Evolutionary conservation across 2,329 filamentous ascomycete species (phyloP), one percentile per base, ranked within the genome.

Genomic region (Aspergillus novofumigatus): DNA sequence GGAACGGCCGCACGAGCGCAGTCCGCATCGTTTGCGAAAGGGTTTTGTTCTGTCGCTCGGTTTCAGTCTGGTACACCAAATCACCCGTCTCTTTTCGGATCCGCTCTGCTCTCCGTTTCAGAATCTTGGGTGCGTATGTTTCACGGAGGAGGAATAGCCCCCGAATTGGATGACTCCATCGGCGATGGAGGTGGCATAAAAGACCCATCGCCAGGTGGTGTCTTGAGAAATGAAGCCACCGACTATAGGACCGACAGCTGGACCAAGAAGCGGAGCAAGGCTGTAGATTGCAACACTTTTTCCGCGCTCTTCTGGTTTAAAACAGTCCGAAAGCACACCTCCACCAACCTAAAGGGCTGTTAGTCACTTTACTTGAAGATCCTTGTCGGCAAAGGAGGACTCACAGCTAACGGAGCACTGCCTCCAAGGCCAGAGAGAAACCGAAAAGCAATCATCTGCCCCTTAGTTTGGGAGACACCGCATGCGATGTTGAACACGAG

Each of bases 161-260:
- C 81, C 73, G 10, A 81, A 58, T 67, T 89, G 86, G 52, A 91
- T 82, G 11, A 83, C 57, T 1, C 78, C 86, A 56, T 85, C 84
- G 25, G 77, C 77, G 56, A 90, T 86, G 1, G 84, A 83, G 0
- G 86, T 88, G 0, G 84, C 78, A 73, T 83, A 89, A 74, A 91
- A 91, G 7, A 85, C 83, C 88, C 88, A 91, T 42, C 87, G 81
- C 89, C 89, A 91, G 1, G 81, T 85, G 7, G 81, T 83, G 76
- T 82, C 59, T 64, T 87, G 74, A 0, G 85, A 79, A 25, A 90
- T 85, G 67, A 86, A 89, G 0, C 84, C 86, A 9, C 86, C 86
- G 0, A 81, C 80, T 1, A 90, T 83, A 0, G 87, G 87, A 0
- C 86, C 87, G 4, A 88, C 74, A 0, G 84, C 84, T 3, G 86